Evolutionary conservation across 2,329 filamentous ascomycete species (phyloP), one percentile per base, ranked within the genome.

Genomic region (Colletotrichum sp.): DNA sequence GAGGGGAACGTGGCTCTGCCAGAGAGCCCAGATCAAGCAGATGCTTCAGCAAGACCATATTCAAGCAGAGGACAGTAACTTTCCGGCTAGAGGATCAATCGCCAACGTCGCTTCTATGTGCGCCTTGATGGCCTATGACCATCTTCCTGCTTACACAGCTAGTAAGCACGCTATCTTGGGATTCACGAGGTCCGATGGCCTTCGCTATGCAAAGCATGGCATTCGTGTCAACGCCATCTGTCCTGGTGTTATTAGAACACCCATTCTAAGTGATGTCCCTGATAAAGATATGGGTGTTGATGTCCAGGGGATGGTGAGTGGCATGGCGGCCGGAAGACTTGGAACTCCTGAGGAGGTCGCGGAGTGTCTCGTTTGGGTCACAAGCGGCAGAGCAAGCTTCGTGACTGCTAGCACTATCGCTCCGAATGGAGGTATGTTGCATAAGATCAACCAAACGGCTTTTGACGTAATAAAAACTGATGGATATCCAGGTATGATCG

Each of bases 401-500:
- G 43, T 52, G 43, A 52, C 43, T 21, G 43, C 43, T 21, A 52
- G 43, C n/a, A 21, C 43, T 52, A 52, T 52, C n/a, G n/a, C 43
- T 52, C 43, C 43, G 6, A 52, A 52, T 52, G 43, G 43, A 52
- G 43, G 43, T 52, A 52, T 2, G 43, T 52, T 52, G n/a, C 16
- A 52, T 52, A 0, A 52, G 43, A 2, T 8, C 2, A 52, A 21
- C 0, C 0, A 7, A 21, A 52, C 8, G 10, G 16, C 12, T 21
- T 7, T 21, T 52, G 43, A 21, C 43, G 10, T 6, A 10, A 21
- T 18, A 21, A 2, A 12, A 21, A 21, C 10, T 52, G 12, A 52
- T 9, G n/a, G n/a, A n/a, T 21, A 13, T 21, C n/a, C n/a, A 52
- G 43, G 43, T 21, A 52, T 52, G 43, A 21, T 52, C 5, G 43